Evolutionary conservation across 2,329 filamentous ascomycete genomes (phyloP).

Genomic region (Dactylellina sp.): DNA sequence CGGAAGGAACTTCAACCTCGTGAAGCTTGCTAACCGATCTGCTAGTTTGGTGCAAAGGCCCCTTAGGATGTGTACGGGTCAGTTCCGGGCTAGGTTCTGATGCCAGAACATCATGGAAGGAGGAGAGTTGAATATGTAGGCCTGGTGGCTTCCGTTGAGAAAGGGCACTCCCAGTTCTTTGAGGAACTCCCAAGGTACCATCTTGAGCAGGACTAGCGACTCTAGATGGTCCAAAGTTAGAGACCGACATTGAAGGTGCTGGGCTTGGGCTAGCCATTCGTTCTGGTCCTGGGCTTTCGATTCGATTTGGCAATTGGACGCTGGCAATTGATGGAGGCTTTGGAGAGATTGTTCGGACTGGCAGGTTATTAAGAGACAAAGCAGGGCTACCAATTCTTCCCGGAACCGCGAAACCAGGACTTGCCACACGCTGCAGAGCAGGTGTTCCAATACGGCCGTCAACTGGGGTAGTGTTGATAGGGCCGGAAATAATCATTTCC

Average conservation of each 20-base stretch:
- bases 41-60: conserved; percentile 37
- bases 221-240: conserved; percentile 45
- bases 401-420: conserved; percentile 46
- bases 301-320: conserved; percentile 30
- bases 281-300: conserved; percentile 52
- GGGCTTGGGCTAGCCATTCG: conserved; percentile 48
- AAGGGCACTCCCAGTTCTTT: conserved; percentile 51
- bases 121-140: conserved; percentile 50
- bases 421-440: conserved; percentile 44
- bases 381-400: conserved; percentile 54
- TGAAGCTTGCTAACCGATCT: conserved; percentile 55
- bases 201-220: conserved; percentile 51
- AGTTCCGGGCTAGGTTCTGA: conserved; percentile 52
- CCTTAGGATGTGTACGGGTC: conserved; percentile 41
- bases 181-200: conserved; percentile 33
- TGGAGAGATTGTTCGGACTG: conserved; percentile 43
- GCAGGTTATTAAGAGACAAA: conserved; percentile 35
- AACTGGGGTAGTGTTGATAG: conserved; percentile 52
- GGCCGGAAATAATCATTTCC: conserved; percentile 55
- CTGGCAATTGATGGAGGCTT: conserved; percentile 31
- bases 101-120: conserved; percentile 53
- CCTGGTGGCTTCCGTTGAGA: conserved; percentile 54
- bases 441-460: conserved; percentile 54
- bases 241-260: conserved; percentile 45
- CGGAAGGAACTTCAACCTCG: conserved; percentile 48